Evolutionary conservation across 805 yeast genomes (phyloP), one percentile per base, ranked within the genome.

Genomic region (Cyberlindnera mississippiensis): DNA sequence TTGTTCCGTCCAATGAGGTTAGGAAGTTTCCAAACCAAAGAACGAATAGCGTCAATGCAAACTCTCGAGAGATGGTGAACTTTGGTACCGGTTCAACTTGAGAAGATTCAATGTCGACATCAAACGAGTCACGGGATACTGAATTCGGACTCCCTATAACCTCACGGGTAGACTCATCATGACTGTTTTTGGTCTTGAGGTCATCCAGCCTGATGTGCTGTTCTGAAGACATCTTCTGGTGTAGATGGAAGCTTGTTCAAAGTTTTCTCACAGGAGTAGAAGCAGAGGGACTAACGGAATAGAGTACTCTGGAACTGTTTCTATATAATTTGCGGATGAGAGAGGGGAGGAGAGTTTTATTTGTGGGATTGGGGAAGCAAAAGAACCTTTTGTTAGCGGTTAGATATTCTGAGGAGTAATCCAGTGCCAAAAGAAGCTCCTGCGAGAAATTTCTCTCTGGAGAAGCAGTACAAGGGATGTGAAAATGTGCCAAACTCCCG

Each of bases 1-100:
- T 71, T 0, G 85, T 78, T 14, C 78, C 69, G 53, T 80, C 85
- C 11, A 80, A 56, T 0, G 80, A 78, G 0, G 79, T 70, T 3
- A 81, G 60, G 49, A 80, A 69, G 11, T 72, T 62, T 11, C 73
- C 72, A 10, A 66, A 51, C 71, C 75, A 73, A 16, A 71, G 44
- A 0, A 75, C 57, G 20, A 46, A 44, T n/a, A 50, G 33, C 2
- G 42, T 50, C 30, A 39, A 31, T 16, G 33, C 41, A 16, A 53
- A 45, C n/a, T 50, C 40, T 14, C 28, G 17, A 18, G 45, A 44
- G 22, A 48, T 40, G 5, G n/a, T 22, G 43, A 48, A 48, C 10
- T 37, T 18, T 13, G 41, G 41, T 3, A 34, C 26, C 9, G 34
- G 22, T 5, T 33, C 35, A 3, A n/a, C 28, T 2, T 8, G 10